These are phyloP conservation scores for Sordariomycetes sp. DNA, from an alignment of 2,329 filamentous ascomycete species.

Conservation along the genomic window DNA sequence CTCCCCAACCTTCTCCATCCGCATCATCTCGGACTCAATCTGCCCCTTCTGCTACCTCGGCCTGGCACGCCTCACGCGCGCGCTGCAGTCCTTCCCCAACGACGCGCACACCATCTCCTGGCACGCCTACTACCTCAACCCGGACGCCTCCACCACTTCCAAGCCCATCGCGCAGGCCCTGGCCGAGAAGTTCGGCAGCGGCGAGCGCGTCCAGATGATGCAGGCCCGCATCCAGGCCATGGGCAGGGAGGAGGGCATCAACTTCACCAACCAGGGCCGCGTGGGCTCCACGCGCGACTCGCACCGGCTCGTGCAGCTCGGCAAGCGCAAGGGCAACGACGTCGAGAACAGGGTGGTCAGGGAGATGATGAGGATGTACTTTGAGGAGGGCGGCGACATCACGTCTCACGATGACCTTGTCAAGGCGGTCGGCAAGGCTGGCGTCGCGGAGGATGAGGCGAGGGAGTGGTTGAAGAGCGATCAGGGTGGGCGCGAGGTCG, in stretches of 20 bases:
- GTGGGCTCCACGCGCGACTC: conserved; percentile 72
- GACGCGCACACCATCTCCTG: conserved; percentile 69
- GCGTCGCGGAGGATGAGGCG: conserved; percentile 42
- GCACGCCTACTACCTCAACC: conserved; percentile 75
- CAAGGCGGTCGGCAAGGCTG: conserved; percentile 42
- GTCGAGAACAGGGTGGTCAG: conserved; percentile 51
- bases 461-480: conserved; percentile 43
- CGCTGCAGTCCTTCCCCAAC: conserved; percentile 53
- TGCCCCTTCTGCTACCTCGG: conserved; percentile 78
- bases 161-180: conserved; percentile 43
- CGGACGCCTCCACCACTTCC: conserved; percentile 39
- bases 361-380: conserved; percentile 57
- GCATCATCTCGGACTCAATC: conserved; percentile 72
- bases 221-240: conserved; percentile 45
- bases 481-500: conserved; percentile 47
- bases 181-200: conserved; percentile 52
- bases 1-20: conserved; percentile 56
- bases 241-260: conserved; percentile 59
- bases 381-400: conserved; percentile 56
- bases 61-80: conserved; percentile 63
- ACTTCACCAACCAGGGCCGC: conserved; percentile 62
- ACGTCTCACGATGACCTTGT: conserved; percentile 44
- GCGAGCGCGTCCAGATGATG: conserved; percentile 48
- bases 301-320: conserved; percentile 68
- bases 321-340: conserved; percentile 30